Evolutionary conservation across 2,329 filamentous ascomycete genomes (phyloP).

Genomic region (Aspergillus terreus): DNA sequence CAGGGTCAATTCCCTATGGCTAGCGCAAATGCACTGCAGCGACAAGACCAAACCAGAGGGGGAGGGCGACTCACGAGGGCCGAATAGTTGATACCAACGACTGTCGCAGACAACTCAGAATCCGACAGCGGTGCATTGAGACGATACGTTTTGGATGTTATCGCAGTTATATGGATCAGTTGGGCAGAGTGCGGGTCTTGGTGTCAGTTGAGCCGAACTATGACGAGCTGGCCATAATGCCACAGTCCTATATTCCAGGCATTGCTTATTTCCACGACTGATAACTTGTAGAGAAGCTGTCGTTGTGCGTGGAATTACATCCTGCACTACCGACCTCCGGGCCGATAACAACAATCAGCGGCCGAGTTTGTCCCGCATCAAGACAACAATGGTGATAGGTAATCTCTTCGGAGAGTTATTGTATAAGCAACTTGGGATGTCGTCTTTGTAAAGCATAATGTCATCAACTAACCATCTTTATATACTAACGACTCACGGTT

Average conservation of each 20-base stretch:
- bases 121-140: background rate
- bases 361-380: background rate
- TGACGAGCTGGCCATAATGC: background rate
- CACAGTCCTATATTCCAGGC: background rate
- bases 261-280: background rate
- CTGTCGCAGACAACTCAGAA: background rate
- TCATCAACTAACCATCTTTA: too few relatives aligned
- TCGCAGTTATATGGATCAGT: constrained; percentile 1
- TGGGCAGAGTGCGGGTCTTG: background rate
- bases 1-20: background rate
- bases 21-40: background rate
- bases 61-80: background rate
- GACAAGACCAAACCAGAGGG: background rate
- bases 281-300: background rate
- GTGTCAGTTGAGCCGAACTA: background rate
- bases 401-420: too few relatives aligned
- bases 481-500: too few relatives aligned
- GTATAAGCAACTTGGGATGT: too few relatives aligned
- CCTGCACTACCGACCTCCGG: background rate
- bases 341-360: background rate
- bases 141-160: background rate
- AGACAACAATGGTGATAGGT: background rate
- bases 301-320: background rate
- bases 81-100: background rate
- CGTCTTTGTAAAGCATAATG: too few relatives aligned